These are phyloP conservation scores for Lotus japonicus DNA, from an alignment of 306 rosid genomes.

Conservation along the genomic window DNA sequence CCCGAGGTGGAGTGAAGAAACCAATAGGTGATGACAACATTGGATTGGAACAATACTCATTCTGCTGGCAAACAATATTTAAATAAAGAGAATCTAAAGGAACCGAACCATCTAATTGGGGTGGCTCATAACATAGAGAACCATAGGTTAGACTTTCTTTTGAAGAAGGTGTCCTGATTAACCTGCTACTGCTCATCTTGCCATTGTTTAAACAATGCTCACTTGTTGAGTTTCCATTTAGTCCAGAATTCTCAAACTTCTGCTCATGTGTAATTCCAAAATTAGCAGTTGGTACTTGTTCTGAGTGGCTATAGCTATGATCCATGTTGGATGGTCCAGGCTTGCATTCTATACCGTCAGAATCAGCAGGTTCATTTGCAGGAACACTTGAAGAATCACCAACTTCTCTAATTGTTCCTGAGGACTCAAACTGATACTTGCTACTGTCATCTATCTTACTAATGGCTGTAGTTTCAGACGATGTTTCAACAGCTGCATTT, in stretches of 20 bases:
- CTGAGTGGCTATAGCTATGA: constrained; percentile 46
- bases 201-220: constrained; percentile 34
- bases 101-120: constrained; percentile 40
- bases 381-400: constrained; percentile 53
- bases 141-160: constrained; percentile 50
- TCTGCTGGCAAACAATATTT: constrained; percentile 35
- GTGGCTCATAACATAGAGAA: constrained; percentile 75
- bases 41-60: constrained; percentile 44
- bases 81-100: constrained; percentile 49
- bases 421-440: constrained; percentile 58
- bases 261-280: constrained; percentile 21
- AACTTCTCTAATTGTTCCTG: constrained; percentile 43
- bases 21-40: constrained; percentile 50
- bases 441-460: constrained; percentile 47
- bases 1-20: constrained; percentile 84
- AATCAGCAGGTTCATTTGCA: constrained; percentile 57
- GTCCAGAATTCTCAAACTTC: constrained; percentile 27
- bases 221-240: constrained; percentile 22
- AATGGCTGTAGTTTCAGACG: constrained; percentile 53
- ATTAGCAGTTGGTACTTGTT: constrained; percentile 37
- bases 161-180: constrained; percentile 30
- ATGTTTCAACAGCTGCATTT: constrained; percentile 58
- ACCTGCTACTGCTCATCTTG: constrained; percentile 36
- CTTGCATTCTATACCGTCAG: constrained; percentile 50
- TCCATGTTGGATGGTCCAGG: constrained; percentile 39